Base-by-base conservation (phyloP, 306 rosid species). In the Nissolia schottii region DNA sequence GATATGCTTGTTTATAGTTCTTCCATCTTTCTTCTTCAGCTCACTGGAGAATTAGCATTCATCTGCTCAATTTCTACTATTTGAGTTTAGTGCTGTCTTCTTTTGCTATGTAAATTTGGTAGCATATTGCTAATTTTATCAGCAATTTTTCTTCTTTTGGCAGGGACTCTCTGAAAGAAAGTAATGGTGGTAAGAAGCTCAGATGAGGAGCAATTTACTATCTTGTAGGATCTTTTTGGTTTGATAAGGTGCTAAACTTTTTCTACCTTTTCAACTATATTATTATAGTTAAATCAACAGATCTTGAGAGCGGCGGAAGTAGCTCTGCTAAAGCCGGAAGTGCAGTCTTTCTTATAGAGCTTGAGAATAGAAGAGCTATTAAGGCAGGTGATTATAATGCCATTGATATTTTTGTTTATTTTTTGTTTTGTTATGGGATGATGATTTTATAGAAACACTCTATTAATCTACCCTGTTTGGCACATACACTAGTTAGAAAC, bases 361-460 rank as follows among this genome's bases (percentile, higher is more conserved):
- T 89, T 59, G 97, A 93, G 82, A 85, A 77, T 16, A 81, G 75
- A 84, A 86, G 98, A 83, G 74, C 97, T 23, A 91, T 93, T 28
- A 93, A 91, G 86, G 96, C 79, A 73, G 12, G 87, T 50, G 40
- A 22, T 75, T 37, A 23, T 73, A 23, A 10, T 59, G 20, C 11
- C 4, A 7, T n/a, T 27, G 23, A 19, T 32, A 14, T 43, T 34
- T 56, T 24, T 48, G 13, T 7, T 22, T 43, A 46, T 56, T 24
- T 48, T 18, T 7, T 22, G 9, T n/a, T n/a, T n/a, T 25, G 64
- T 35, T 64, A 14, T 46, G 24, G 35, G 28, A 56, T 64, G 34
- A 40, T 71, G 53, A 25, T 57, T 22, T 70, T 24, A 3, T 6
- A 43, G 51, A 64, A 57, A 20, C 55, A 64, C 64, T 55, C 59